Base-by-base conservation (phyloP, 306 rosid species). In the Prunus fruticosa region DNA sequence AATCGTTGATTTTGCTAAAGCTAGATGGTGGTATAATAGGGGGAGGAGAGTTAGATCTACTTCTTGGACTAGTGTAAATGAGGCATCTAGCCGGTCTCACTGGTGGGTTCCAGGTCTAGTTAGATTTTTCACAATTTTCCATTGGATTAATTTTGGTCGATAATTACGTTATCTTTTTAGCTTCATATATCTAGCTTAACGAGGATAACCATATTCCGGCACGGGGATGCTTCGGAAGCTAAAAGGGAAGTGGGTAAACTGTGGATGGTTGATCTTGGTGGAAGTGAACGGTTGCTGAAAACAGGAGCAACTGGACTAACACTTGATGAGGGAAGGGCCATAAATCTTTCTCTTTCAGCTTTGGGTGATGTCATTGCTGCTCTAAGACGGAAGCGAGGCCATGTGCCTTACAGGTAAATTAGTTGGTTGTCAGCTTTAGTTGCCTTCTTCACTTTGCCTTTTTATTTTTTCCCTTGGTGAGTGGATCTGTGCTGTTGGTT, bases 211-310 rank as follows among this genome's bases (percentile, higher is more conserved):
- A 88, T 94, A 64, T 91, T 73, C 81, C 96, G 89, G 38, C 83
- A 80, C 18, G 90, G 88, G 75, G 87, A 88, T 82, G 90, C 84
- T 27, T 46, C 51, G 69, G 84, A 80, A 81, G 87, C 84, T 73
- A 88, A 87, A 81, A 73, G 76, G 2, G 88, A 87, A 85, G 77
- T 87, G 41, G 92, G 97, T 84, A 94, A 88, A 79, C 81, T 94
- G 88, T 92, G 98, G 98, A 89, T 94, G 98, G 89, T 94, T 76
- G 98, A 94, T 87, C 97, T 94, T 41, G 98, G 98, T 64, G 98
- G 98, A 81, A 94, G 97, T 23, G 98, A 94, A 71, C 80, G 98
- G 78, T 76, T 94, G 63, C 85, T 92, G 71, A 94, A 94, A 88
- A 94, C 98, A 2, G 96, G 98, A 75, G 98, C 98, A 41, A 86